Evolutionary conservation across 2,329 filamentous ascomycete species (phyloP), one percentile per base, ranked within the genome.

Genomic region (Pyrenochaeta sp.): DNA sequence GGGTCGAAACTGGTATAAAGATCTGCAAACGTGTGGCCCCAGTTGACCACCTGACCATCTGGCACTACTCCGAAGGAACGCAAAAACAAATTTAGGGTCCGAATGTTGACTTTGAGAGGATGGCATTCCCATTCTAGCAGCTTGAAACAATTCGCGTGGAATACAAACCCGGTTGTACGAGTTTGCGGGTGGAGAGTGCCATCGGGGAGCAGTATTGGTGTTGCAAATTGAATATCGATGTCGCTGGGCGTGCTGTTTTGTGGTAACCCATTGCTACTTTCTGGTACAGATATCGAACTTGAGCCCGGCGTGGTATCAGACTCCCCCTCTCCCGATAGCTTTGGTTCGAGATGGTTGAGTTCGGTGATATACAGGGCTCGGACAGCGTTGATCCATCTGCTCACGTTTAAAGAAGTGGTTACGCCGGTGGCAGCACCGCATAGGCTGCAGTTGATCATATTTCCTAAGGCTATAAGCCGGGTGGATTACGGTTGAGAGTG

Each of bases 1-100:
- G 24, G 28, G 27, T 29, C 40, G 6, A 21, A 7, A 18, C n/a
- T 34, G 3, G 7, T 17, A 31, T 26, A 47, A 5, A 37, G 21
- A 6, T 31, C 37, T 13, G 21, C 37, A 42, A 37, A 47, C 8
- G 36, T 36, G 22, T 47, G 43, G 11, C 43, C 43, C 30, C 36
- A 47, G 18, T 39, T 40, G n/a, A 36, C 34, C 8, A 36, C 22
- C 8, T 36, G 34, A 10, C 21, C 14, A n/a, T 24, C 19, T 2
- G 34, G 21, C 21, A 24, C 26, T 9, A 32, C 28, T 8, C 44
- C 38, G 28, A 47, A 47, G 15, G 44, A 47, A 6, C 31, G 37
- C n/a, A 47, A 17, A 14, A 41, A 37, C 6, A 41, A 14, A 21
- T 41, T 41, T 11, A 41, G 18, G 3, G 20, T 41, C 9, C 30